These are phyloP conservation scores for Skeletonema marinoi DNA, from an alignment of 108 stramenopile species.

Conservation along the genomic window DNA sequence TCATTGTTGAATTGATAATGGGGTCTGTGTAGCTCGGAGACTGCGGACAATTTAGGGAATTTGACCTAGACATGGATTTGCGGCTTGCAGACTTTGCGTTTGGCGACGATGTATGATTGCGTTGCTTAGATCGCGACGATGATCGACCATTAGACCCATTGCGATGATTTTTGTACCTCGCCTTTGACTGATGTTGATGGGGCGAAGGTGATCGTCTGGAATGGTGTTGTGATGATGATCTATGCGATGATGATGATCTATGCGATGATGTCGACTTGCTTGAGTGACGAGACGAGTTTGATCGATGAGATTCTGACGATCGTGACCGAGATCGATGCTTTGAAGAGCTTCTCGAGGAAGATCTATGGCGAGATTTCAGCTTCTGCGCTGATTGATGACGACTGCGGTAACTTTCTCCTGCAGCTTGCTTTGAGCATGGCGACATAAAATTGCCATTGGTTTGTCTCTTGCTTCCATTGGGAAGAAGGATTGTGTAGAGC, in stretches of 20 bases:
- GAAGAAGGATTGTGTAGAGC: neutral
- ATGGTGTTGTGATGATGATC: neutral
- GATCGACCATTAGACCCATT: neutral
- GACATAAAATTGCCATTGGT: neutral
- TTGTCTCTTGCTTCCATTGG: neutral
- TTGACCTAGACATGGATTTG: too few relatives aligned
- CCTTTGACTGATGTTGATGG: neutral
- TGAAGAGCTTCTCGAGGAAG: neutral
- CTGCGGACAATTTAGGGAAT: too few relatives aligned
- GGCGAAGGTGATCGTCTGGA: neutral
- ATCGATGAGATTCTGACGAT: neutral
- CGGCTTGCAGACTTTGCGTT: too few relatives aligned
- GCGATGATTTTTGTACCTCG: neutral
- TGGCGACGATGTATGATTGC: neutral
- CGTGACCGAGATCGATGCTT: neutral
- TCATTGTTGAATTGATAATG: too few relatives aligned
- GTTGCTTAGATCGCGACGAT: neutral
- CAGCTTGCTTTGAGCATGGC: neutral
- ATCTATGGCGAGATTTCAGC: neutral
- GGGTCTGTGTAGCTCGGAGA: too few relatives aligned
- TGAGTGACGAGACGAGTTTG: neutral
- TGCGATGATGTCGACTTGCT: neutral
- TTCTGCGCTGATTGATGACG: neutral
- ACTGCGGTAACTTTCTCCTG: neutral
- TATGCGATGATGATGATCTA: neutral